Conservation (phyloP, 805 yeast species). For the Pichia cephalocereana region DNA sequence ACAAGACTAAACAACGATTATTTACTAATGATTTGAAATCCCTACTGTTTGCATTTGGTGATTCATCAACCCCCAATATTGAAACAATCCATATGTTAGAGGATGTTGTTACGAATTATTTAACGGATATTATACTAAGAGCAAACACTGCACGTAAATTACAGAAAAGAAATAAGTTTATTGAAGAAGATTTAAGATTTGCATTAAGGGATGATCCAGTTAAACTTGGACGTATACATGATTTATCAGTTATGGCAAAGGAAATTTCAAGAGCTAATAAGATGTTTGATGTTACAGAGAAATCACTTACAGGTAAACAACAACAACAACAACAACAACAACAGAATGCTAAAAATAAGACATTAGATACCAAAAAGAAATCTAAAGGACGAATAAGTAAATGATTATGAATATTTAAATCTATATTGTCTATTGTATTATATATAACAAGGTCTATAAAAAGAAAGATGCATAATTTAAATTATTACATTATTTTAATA, state of each 20-base stretch:
- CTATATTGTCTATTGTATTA: too few species aligned
- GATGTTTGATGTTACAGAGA: constrained; percentile 57
- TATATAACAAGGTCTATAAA: background rate
- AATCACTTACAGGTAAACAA: constrained; percentile 23
- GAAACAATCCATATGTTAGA: constrained; percentile 61
- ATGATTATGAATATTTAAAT: background rate
- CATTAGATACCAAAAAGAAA: background rate
- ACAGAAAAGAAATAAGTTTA: constrained; percentile 50
- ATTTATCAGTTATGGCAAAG: constrained; percentile 49
- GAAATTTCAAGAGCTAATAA: constrained; percentile 58
- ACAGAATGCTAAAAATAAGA: background rate
- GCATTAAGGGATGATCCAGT: constrained; percentile 57
- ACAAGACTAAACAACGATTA: constrained; percentile 19
- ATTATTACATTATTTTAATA: background rate
- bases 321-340: background rate
- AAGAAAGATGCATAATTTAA: too few species aligned
- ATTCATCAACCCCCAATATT: constrained; percentile 54
- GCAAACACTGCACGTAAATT: constrained; percentile 43
- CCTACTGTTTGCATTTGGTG: constrained; percentile 64
- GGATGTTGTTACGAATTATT: constrained; percentile 55
- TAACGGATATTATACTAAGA: constrained; percentile 42
- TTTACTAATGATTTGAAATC: constrained; percentile 41
- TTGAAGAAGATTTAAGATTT: constrained; percentile 65
- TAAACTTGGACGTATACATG: constrained; percentile 63
- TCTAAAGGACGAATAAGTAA: background rate